Conservation (phyloP, 345 rosid species). For the Firmiana major region DNA sequence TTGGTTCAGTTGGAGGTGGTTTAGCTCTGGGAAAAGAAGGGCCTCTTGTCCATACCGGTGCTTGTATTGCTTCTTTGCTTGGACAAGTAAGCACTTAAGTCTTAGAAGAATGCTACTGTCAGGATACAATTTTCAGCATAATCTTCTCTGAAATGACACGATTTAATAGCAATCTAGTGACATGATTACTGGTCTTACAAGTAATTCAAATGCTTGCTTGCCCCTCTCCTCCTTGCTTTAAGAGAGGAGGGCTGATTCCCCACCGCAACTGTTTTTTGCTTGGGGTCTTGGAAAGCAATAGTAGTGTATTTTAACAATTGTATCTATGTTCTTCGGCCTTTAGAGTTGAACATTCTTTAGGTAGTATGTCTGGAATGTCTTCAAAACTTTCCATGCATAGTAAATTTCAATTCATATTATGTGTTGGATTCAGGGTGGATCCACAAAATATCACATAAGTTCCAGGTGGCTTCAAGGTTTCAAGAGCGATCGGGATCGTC, state of each 20-base stretch:
- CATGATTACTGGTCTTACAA: no score
- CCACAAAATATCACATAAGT: conserved; percentile 84
- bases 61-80: conserved; percentile 97
- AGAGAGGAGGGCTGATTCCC: no score
- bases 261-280: not conserved
- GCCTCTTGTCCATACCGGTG: conserved; percentile 95
- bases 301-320: not conserved
- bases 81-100: conserved; percentile 63
- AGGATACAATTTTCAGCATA: not conserved
- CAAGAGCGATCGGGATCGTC: conserved; percentile 86
- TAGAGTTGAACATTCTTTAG: not conserved
- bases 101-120: not conserved
- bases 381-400: not conserved
- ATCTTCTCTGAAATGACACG: not conserved
- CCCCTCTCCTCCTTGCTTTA: no score
- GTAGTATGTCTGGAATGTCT: conserved; percentile 3
- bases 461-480: conserved; percentile 92
- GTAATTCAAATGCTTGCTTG: no score
- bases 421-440: conserved; percentile 65
- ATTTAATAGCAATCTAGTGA: no score
- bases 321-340: not conserved
- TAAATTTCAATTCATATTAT: conserved; percentile 15
- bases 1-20: conserved; percentile 98
- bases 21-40: conserved; percentile 97
- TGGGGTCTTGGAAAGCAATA: not conserved